Percentiles rank a stretch among this genome's conserved stretches.
These are phyloP conservation scores for Oryza meridionalis DNA, from an alignment of 176 grass and related monocot species.

Conservation along the genomic window DNA sequence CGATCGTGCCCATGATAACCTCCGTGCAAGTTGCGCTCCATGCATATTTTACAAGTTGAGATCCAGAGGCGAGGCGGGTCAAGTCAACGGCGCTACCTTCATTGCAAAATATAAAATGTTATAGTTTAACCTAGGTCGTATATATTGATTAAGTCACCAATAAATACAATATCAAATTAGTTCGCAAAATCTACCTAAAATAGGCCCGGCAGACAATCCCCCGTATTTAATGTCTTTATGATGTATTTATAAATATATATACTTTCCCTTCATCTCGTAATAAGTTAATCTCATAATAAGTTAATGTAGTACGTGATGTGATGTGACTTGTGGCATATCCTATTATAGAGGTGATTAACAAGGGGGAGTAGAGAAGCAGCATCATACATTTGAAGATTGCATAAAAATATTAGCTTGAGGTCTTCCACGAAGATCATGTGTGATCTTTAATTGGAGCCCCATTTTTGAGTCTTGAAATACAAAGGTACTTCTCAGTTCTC, in stretches of 20 bases:
- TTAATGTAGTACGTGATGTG: no score
- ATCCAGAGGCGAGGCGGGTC: neutral
- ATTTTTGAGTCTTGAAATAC: neutral
- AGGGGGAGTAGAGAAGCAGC: neutral
- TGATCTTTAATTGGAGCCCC: conserved; percentile 23
- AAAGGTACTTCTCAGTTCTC: neutral
- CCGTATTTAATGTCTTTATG: no score
- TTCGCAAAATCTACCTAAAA: no score
- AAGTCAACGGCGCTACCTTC: conserved; percentile 5
- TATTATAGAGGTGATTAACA: neutral
- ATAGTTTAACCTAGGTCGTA: no score
- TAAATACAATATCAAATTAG: no score
- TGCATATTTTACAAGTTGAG: neutral
- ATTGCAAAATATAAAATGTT: no score
- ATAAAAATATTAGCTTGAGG: neutral
- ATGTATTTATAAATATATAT: no score
- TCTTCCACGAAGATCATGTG: conserved; percentile 35
- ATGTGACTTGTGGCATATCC: no score
- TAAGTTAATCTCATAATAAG: no score
- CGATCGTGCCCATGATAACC: neutral
- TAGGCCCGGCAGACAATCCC: no score
- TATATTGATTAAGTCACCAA: no score
- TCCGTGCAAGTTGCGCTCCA: neutral
- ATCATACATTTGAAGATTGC: neutral
- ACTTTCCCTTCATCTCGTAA: no score